Base-by-base conservation (phyloP, 2,329 filamentous ascomycete genomes). In the Kalmusia sp. region DNA sequence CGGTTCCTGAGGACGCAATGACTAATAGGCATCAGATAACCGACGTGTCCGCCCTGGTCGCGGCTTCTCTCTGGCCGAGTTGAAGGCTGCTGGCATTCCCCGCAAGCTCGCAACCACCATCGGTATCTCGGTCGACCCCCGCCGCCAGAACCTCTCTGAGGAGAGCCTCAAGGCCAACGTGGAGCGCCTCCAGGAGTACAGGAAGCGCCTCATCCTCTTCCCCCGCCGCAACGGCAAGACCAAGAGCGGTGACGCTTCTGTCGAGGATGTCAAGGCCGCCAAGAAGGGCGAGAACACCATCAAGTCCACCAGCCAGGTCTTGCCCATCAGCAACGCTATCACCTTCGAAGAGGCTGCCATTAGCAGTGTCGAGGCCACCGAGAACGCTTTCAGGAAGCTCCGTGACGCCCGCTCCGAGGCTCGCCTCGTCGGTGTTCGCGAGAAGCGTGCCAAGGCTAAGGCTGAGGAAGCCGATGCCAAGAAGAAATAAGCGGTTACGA, bases 31-130 rank as follows among this genome's bases (percentile, higher is more conserved):
- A 41, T n/a, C 38, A 70, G 68, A 99, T 87, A 99, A 99, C 91
- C 93, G 95, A 79, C 92, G 92, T 79, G 90, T 96, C 77, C 90
- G 95, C 79, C 87, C 92, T 77, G 95, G 95, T 80, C 92, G 95
- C 85, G 95, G 95, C 79, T 99, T 99, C 90, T 92, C 93, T 72
- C 85, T 98, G 69, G 85, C 88, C 83, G 95, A 99, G 87, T 86
- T 99, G 79, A 99, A 99, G 93, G 95, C 93, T 81, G 95, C 93
- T 77, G 92, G 91, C 75, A 96, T 99, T 77, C 87, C 93, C 82
- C 91, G 91, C 83, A 93, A 92, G 80, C 86, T 96, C 72, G 95
- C 95, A 71, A 87, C 89, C 75, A 98, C 95, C 79, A 91, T 99
- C 83, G 95, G 95, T 81, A 98, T 99, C 82, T 80, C 92, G 68